Percentiles rank a stretch among this genome's conserved stretches.
phyloP scores from a whole-genome alignment of 108 stramenopile genomes.

The Cyclotella kingstonii region DNA sequence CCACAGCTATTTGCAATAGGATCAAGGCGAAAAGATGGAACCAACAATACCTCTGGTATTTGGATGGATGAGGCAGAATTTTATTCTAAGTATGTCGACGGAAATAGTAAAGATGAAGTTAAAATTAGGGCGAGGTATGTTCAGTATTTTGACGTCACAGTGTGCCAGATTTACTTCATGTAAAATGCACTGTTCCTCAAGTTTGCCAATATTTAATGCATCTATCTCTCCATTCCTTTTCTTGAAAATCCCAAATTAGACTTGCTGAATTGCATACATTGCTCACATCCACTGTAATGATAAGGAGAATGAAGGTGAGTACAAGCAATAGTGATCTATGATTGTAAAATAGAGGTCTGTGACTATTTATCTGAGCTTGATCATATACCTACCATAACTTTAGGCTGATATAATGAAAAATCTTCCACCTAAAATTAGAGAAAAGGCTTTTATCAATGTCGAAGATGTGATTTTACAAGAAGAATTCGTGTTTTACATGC shows the following conservation, averaged over 20 bases:
- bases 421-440: conserved; percentile 81
- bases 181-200: no score
- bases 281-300: conserved; percentile 92
- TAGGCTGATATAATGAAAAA: conserved; percentile 84
- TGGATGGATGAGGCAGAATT: conserved; percentile 77
- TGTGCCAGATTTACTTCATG: no score
- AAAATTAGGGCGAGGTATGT: conserved; percentile 21
- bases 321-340: background rate
- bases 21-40: conserved; percentile 34
- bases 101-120: conserved; percentile 22
- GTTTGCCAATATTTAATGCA: background rate
- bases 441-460: conserved; percentile 63
- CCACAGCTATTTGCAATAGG: conserved; percentile 89
- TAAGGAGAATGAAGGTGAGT: conserved; percentile 85
- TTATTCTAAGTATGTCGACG: conserved; percentile 75
- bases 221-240: background rate
- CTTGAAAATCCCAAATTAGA: conserved; percentile 7
- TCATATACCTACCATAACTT: background rate
- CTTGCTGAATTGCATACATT: conserved; percentile 90
- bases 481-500: conserved; percentile 57
- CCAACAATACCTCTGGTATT: conserved; percentile 38
- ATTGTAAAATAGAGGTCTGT: no score
- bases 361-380: no score
- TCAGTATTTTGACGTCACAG: no score
- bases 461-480: conserved; percentile 35